These are phyloP conservation scores for Senna siamea DNA, from an alignment of 306 rosid species.

Conservation along the genomic window DNA sequence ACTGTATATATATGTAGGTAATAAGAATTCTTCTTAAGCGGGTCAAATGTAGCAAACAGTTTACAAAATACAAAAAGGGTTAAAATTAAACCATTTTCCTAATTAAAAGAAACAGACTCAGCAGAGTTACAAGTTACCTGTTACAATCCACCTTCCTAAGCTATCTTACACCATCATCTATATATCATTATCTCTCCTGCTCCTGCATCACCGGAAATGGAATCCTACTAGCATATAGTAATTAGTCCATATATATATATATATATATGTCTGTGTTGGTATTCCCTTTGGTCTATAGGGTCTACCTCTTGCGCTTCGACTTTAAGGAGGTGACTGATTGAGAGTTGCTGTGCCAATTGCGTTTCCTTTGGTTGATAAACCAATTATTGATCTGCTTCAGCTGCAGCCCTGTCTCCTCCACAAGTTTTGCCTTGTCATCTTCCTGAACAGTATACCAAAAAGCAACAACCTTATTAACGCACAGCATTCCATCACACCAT, in stretches of 20 bases:
- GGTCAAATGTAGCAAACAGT: constrained; percentile 44
- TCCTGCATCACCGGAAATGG: constrained; percentile 16
- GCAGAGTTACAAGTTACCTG: constrained; percentile 33
- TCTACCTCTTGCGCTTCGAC: constrained; percentile 96
- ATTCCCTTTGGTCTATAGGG: constrained; percentile 13
- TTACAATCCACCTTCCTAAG: constrained; percentile 7
- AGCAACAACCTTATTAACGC: background rate
- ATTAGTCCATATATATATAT: constrained; percentile 22
- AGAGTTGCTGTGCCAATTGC: constrained; percentile 98
- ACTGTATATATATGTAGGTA: constrained; percentile 25
- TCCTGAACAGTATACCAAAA: constrained; percentile 56
- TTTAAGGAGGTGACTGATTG: constrained; percentile 91
- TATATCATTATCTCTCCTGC: constrained; percentile 23
- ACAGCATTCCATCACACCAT: background rate
- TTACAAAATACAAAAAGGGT: constrained; percentile 38
- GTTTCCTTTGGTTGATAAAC: constrained; percentile 98
- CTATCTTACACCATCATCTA: constrained; percentile 25
- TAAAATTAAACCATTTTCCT: background rate
- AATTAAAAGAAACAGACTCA: constrained; percentile 28
- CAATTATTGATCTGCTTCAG: constrained; percentile 98
- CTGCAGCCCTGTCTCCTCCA: constrained; percentile 98
- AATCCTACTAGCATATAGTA: constrained; percentile 43
- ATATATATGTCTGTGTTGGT: constrained; percentile 17
- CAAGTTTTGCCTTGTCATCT: constrained; percentile 98
- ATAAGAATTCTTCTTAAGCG: background rate